phyloP scores from a whole-genome alignment of 768 basidiomycete genomes.

The Pseudohyphozyma bogoriensis region DNA sequence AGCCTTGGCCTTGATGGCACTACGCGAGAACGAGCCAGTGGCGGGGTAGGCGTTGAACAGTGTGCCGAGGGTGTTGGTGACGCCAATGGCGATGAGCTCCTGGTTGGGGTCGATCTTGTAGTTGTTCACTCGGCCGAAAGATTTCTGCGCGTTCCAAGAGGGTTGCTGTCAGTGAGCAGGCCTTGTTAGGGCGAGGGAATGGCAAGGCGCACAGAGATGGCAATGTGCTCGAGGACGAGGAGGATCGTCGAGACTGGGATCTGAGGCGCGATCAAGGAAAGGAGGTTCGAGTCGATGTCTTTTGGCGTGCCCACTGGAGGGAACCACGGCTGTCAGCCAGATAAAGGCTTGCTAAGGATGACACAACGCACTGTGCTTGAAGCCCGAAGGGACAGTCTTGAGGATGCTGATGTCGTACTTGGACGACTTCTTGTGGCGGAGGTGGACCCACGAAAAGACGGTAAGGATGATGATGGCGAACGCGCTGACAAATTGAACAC shows the following conservation, averaged over 20 bases:
- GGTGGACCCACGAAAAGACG: conserved; percentile 59
- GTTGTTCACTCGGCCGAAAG: conserved; percentile 86
- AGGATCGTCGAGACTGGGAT: conserved; percentile 80
- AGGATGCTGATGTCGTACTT: conserved; percentile 53
- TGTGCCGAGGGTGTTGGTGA: conserved; percentile 46
- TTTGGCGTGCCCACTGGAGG: conserved; percentile 45
- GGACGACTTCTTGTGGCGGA: conserved; percentile 56
- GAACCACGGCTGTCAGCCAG: no score
- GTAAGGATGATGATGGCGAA: conserved; percentile 63
- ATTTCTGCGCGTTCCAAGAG: no score
- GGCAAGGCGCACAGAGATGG: conserved; percentile 59
- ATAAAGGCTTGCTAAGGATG: no score
- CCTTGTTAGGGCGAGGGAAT: not conserved
- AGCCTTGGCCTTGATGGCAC: conserved; percentile 88
- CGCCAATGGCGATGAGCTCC: conserved; percentile 75
- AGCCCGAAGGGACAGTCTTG: conserved; percentile 52
- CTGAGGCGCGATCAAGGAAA: conserved; percentile 49
- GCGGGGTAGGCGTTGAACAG: conserved; percentile 88
- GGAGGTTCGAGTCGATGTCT: conserved; percentile 39
- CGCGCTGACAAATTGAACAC: conserved; percentile 40
- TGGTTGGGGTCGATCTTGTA: conserved; percentile 83
- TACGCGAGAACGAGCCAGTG: conserved; percentile 97
- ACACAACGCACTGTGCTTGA: no score
- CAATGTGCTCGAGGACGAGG: conserved; percentile 57
- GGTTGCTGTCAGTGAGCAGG: not conserved